These are phyloP conservation scores for Phanerodontia chrysosporium DNA, from an alignment of 768 basidiomycete genomes.

Conservation along the genomic window DNA sequence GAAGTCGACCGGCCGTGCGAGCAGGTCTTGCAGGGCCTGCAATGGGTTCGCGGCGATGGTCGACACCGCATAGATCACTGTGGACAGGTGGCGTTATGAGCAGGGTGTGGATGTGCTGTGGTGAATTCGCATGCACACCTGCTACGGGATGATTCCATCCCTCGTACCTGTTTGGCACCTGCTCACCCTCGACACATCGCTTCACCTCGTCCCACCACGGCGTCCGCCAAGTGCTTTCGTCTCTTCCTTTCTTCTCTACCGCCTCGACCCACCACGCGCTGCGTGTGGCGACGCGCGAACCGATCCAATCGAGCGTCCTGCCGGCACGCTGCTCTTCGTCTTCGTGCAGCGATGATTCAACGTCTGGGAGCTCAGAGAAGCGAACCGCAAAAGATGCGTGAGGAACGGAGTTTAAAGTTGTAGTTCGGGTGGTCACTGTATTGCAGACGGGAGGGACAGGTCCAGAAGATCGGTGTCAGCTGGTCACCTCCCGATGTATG, in stretches of 20 bases:
- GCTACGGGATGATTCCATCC: conserved; percentile 88
- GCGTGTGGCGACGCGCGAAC: conserved; percentile 59
- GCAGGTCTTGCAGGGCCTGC: conserved; percentile 73
- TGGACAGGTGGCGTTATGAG: not conserved
- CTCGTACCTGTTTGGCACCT: conserved; percentile 64
- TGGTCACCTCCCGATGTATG: not conserved
- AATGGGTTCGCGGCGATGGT: conserved; percentile 79
- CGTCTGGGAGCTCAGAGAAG: conserved; percentile 71
- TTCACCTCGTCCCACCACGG: conserved; percentile 90
- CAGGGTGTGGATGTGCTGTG: not conserved
- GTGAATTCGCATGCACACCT: conserved; percentile 39
- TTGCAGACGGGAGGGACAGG: not conserved
- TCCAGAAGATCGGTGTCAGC: not conserved
- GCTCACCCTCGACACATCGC: conserved; percentile 73
- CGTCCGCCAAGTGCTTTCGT: conserved; percentile 37
- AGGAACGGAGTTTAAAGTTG: conserved; percentile 61
- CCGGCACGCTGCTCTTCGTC: conserved; percentile 76
- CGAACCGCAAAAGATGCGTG: conserved; percentile 72
- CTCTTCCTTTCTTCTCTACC: conserved; percentile 43
- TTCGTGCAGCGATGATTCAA: conserved; percentile 72
- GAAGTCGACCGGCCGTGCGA: conserved; percentile 60
- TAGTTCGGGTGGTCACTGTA: conserved; percentile 77
- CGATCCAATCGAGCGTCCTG: conserved; percentile 84
- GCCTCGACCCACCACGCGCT: conserved; percentile 72
- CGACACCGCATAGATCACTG: conserved; percentile 80